Conservation (phyloP, 140 eudicot genomes). For the Artemisia princeps region DNA sequence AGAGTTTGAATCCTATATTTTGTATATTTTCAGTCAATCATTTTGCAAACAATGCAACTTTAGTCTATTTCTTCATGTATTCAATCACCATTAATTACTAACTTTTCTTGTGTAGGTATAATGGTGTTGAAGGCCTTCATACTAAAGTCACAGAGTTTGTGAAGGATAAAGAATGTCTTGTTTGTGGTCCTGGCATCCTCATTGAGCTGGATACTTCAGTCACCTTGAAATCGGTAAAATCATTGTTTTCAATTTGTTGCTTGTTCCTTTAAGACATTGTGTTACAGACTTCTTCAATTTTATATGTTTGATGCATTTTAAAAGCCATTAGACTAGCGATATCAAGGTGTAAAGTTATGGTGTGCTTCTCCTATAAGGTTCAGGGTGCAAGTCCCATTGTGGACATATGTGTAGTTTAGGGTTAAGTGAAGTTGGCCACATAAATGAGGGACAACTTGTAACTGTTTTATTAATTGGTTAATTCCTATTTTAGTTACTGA, state of each 20-base stretch:
- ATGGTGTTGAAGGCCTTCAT: slow-evolving; percentile 92
- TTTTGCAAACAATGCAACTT: not conserved
- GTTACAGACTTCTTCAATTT: not conserved
- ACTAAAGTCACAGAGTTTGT: slow-evolving; percentile 85
- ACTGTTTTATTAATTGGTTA: too few relatives aligned
- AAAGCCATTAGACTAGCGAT: too few relatives aligned
- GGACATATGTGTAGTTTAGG: too few relatives aligned
- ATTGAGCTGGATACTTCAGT: slow-evolving; percentile 68
- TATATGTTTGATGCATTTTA: slow-evolving; percentile 5
- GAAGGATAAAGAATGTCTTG: slow-evolving; percentile 76
- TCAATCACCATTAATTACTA: slow-evolving; percentile 14
- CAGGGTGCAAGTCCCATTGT: too few relatives aligned
- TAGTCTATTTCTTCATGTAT: slow-evolving; percentile 12
- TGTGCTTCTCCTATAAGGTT: too few relatives aligned
- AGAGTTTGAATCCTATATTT: not conserved
- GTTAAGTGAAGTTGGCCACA: too few relatives aligned
- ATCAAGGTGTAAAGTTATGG: too few relatives aligned
- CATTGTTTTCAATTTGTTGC: not conserved
- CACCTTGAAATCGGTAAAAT: slow-evolving; percentile 54
- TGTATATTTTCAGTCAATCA: not conserved
- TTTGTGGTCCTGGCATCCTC: slow-evolving; percentile 89
- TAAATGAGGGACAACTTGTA: too few relatives aligned
- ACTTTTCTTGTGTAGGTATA: slow-evolving; percentile 47
- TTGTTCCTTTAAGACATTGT: not conserved
- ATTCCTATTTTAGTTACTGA: too few relatives aligned